phyloP scores from a whole-genome alignment of 1,284 basidiomycete species.

The Cryptococcus jaspeensis region DNA sequence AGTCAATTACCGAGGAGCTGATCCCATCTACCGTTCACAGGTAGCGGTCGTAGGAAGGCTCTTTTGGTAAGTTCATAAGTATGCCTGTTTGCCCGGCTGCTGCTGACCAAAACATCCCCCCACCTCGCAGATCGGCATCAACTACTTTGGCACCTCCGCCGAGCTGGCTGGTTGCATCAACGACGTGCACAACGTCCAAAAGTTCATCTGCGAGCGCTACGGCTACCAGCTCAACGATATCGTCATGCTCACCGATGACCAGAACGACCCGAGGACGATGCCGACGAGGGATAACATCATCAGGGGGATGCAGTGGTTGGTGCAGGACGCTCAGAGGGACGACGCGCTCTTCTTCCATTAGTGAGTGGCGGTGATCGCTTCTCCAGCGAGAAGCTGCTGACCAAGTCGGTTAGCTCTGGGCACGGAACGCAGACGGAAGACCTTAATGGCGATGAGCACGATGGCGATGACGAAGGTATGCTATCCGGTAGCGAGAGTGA shows the following conservation, averaged over 20 bases:
- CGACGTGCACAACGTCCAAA: slow-evolving; percentile 73
- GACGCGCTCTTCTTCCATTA: slow-evolving; percentile 90
- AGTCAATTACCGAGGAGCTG: background rate
- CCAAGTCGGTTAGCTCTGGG: slow-evolving; percentile 54
- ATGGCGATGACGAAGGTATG: slow-evolving; percentile 59
- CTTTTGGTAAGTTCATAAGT: slow-evolving; percentile 24
- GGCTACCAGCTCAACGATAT: slow-evolving; percentile 77
- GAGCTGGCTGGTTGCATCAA: slow-evolving; percentile 82
- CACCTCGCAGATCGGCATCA: slow-evolving; percentile 56
- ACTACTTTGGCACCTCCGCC: slow-evolving; percentile 67
- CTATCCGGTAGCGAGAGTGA: background rate
- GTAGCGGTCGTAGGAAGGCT: slow-evolving; percentile 41
- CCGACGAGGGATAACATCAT: slow-evolving; percentile 84
- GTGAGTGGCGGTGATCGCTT: slow-evolving; percentile 56
- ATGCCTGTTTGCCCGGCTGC: background rate
- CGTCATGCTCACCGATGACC: slow-evolving; percentile 80
- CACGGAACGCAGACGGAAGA: slow-evolving; percentile 80
- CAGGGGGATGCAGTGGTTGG: slow-evolving; percentile 86
- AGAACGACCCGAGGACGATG: slow-evolving; percentile 60
- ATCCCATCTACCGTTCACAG: slow-evolving; percentile 6
- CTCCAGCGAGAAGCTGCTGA: slow-evolving; percentile 4
- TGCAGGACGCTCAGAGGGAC: slow-evolving; percentile 69
- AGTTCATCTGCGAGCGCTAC: slow-evolving; percentile 66
- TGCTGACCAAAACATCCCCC: background rate
- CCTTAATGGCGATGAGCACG: slow-evolving; percentile 62